Conservation (phyloP, 2,329 filamentous ascomycete genomes). For the Colletotrichum liriopes region DNA sequence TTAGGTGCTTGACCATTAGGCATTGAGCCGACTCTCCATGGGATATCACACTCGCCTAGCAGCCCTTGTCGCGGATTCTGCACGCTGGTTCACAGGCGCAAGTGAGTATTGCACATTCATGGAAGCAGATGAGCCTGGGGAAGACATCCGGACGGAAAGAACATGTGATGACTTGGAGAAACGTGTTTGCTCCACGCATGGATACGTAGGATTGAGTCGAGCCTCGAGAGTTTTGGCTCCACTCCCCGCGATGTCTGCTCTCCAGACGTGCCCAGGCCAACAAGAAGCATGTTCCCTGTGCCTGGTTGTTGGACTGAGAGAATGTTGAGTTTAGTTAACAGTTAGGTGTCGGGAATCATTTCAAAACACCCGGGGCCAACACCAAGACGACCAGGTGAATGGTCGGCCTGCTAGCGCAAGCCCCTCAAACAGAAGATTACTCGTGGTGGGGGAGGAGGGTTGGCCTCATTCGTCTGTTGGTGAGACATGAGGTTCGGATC, state of each 20-base stretch:
- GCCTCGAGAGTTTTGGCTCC: constrained; percentile 12
- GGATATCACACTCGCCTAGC: not conserved
- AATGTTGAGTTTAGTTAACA: constrained; percentile 22
- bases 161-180: constrained; percentile 10
- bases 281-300: constrained; percentile 36
- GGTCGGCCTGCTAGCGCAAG: constrained; percentile 24
- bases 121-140: constrained; percentile 12
- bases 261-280: constrained; percentile 7
- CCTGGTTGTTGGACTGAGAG: constrained; percentile 30
- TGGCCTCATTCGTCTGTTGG: constrained; percentile 2
- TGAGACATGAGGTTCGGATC: constrained; percentile 16
- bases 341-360: constrained; percentile 10
- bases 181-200: constrained; percentile 15
- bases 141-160: constrained; percentile 12
- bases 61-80: constrained; percentile 18
- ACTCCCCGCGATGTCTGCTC: constrained; percentile 35
- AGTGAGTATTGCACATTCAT: not conserved
- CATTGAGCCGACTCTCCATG: not conserved
- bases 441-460: too few species aligned
- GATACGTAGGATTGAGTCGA: not conserved
- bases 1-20: not conserved
- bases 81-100: constrained; percentile 19
- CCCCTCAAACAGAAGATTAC: not conserved
- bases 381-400: constrained; percentile 14
- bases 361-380: constrained; percentile 28